A percentile compares a stretch with the other conserved stretches of the same genome.
Conservation (phyloP, 2,329 filamentous ascomycete genomes). For the Alternaria hordeiaustralica region DNA sequence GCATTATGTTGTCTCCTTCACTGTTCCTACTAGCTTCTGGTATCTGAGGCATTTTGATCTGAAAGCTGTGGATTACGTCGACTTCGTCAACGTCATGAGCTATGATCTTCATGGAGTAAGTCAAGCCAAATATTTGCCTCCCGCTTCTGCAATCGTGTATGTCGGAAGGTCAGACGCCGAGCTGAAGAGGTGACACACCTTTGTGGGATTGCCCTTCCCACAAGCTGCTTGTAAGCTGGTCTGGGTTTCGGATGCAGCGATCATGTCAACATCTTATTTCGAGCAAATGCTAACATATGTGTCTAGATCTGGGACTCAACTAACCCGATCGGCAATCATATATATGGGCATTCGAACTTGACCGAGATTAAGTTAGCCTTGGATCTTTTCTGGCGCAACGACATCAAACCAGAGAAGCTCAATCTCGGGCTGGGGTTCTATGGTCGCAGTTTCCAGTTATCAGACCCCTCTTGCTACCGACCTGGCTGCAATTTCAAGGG, state of each 20-base stretch:
- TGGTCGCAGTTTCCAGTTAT: conserved; percentile 38
- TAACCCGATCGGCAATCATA: conserved; percentile 30
- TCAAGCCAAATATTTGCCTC: too few species aligned
- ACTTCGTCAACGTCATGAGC: conserved; percentile 49
- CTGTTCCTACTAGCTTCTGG: conserved; percentile 14
- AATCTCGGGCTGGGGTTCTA: conserved; percentile 56
- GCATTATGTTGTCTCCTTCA: conserved; percentile 7
- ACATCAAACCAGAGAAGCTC: conserved; percentile 50
- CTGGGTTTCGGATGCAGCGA: neutral
- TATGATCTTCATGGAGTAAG: conserved; percentile 51
- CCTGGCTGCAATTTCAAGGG: conserved; percentile 11
- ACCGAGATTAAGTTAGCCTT: conserved; percentile 52
- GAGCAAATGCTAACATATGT: neutral
- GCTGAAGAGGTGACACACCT: neutral
- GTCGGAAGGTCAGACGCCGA: neutral
- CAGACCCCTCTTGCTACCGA: conserved; percentile 8
- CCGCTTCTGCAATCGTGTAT: too few species aligned
- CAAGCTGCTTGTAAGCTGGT: neutral
- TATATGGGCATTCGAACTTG: conserved; percentile 51
- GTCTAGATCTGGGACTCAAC: conserved; percentile 43
- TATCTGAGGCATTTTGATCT: conserved; percentile 1
- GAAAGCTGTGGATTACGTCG: conserved; percentile 23
- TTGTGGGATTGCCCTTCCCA: neutral
- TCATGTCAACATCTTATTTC: neutral
- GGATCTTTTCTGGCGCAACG: conserved; percentile 55